Evolutionary conservation across 2,329 filamentous ascomycete species (phyloP), one percentile per base, ranked within the genome.

Genomic region (Alternaria sp.): DNA sequence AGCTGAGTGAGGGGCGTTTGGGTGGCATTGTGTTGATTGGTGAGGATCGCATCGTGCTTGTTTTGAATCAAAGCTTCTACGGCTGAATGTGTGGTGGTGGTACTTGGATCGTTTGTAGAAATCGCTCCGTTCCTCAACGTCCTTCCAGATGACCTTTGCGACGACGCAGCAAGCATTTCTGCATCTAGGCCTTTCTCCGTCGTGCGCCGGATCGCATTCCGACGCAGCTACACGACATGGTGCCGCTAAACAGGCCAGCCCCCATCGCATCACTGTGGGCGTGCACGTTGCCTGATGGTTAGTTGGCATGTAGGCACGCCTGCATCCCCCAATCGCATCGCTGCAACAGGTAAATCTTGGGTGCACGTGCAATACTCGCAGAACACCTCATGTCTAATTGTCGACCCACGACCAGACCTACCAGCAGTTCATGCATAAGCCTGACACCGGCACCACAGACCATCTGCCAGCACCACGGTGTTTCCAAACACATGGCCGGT

Each of bases 401-500:
- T 17, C 36, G 31, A 23, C 37, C n/a, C 42, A 31, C 41, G 29
- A 21, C n/a, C 34, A 34, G 46, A 52, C 45, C 34, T 53, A 36
- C 42, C 55, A 48, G 28, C 55, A 40, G 50, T 44, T 49, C 41
- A 53, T 58, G 51, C 55, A 58, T 17, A 29, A 57, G 54, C 54
- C 49, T 37, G 51, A 37, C 23, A 51, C 44, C 17, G 17, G 26
- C 17, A 29, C 33, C 51, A 36, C 51, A 45, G 17, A 17, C 34
- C 17, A 44, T 44, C 28, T 39, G 39, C 29, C 39, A 42, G 29
- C 39, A 42, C 39, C 33, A 41, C 29, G 36, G 52, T 56, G 56
- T 58, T 58, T 58, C 56, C 37, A 58, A 58, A 58, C 56, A 50
- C 56, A 24, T 58, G 56, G 56, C 56, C 56, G 51, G 56, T 58